Base-by-base conservation (phyloP, 305 asterid species). In the Fraxinus paxiana region DNA sequence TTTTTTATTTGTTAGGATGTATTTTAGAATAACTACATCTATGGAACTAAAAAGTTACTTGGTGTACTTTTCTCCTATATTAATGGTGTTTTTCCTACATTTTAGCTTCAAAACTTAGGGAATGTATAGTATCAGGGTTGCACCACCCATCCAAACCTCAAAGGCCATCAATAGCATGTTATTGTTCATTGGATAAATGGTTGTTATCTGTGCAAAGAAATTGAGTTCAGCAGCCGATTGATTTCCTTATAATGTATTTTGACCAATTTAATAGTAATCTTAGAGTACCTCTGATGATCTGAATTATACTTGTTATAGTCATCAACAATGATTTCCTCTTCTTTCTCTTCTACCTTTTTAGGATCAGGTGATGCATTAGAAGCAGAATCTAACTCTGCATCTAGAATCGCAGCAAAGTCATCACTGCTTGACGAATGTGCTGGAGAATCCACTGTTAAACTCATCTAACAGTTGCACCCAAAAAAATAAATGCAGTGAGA, bases 361-460 rank as follows among this genome's bases (percentile, higher is more conserved):
- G 77, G 79, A 75, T 82, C 85, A 8, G 88, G 88, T 43, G 94
- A 87, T 43, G 81, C 88, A 78, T 89, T 93, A 77, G 97, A 91
- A 83, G 86, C 83, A 79, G 83, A 43, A 78, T 92, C 96, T 83
- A 94, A 82, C 85, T 90, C 94, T 37, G 84, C 87, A 22, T 94
- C 94, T 7, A 93, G 90, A 82, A 91, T 70, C 5, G 97, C 88
- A 15, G 92, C 93, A 41, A 90, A 31, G 34, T 31, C 34, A 31
- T 31, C 34, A 31, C 5, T 31, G 34, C 34, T 31, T 31, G 34
- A 3, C 0, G 98, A 93, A 83, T 84, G 91, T 30, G 82, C 86
- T 0, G 96, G 96, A 17, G 97, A 94, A 73, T 91, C 96, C 17
- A 88, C 90, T 6, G 83, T 80, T 84, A 94, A 79, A 85, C 95